Base-by-base conservation (phyloP, 176 grass and related monocot genomes). In the Avena insularis region DNA sequence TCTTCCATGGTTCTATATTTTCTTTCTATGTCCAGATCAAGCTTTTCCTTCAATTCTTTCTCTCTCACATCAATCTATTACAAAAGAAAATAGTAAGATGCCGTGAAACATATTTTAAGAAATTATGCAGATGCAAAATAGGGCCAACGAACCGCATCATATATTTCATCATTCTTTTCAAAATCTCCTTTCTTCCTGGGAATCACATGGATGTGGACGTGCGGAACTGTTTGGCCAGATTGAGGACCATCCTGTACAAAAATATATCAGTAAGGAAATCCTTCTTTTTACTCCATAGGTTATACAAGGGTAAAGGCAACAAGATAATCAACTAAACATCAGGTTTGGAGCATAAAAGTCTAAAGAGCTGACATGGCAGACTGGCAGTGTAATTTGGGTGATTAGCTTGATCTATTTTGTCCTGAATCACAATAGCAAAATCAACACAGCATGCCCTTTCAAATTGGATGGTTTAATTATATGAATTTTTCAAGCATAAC, bases 201-300 rank as follows among this genome's bases (percentile, higher is more conserved):
- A 66, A 96, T 92, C 55, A 98, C 69, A 16, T 96, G 96, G 90
- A 98, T 95, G 77, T 98, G 93, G n/a, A 98, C 90, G 91, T 96
- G 96, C 19, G 93, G 85, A 82, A 98, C 96, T 62, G 92, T 95
- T 84, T 98, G 96, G n/a, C 96, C 96, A 77, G 93, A 90, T 82
- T 98, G 82, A 84, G 93, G 93, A 88, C 92, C 93, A 94, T 98
- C 93, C 93, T 98, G 87, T 60, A 56, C 1, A 17, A 77, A 75
- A 61, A 73, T 17, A 17, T 54, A 31, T 67, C 19, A 82, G 38
- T 69, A 4, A 82, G 17, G 47, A 81, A 81, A 47, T 51, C 9
- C 9, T 50, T 67, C 3, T 40, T 57, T 36, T 71, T 56, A 33
- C 12, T 11, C 8, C 65, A 71, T 56, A 27, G 29, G 35, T 43